Evolutionary conservation across 805 yeast genomes (phyloP), one percentile per base, ranked within the genome.

Genomic region (Wickerhamiella sergipiensis): DNA sequence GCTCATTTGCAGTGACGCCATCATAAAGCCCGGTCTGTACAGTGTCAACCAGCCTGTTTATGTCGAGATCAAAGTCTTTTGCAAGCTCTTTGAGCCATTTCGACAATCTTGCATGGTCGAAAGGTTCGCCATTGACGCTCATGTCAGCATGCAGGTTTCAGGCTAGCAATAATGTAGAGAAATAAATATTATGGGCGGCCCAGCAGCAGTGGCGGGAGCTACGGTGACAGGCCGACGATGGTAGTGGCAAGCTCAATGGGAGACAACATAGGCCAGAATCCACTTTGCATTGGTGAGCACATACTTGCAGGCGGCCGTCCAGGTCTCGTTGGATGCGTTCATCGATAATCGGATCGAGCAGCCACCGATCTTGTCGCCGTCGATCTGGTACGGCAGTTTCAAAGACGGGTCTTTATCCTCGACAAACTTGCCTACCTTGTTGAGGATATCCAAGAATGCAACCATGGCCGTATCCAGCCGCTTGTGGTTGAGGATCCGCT

Each of bases 1-100:
- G 47, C 53, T 65, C 63, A 38, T 77, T 83, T 47, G 80, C 66
- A 61, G 87, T 86, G 50, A 88, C 96, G 62, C 96, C 96, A 61
- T 85, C 90, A 64, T 86, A 88, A 47, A 89, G 94, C 64, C 97
- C 97, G 8, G 88, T 77, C 55, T 83, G 85, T 57, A 86, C 88
- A 64, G 88, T 76, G 66, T 85, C 94, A 9, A 95, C 84, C 63
- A 87, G 83, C 55, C 85, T 81, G 47, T 82, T 90, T 29, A 95
- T 85, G 63, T 87, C 95, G 52, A 87, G 84, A 65, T 85, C 94
- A 19, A 52, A 48, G 17, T 26, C 43, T 15, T 26, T 5, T 38
- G 18, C 21, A 15, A 18, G 26, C 21, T 24, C 22, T 45, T 39
- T 8, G 24, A 45, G 36, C 24, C 19, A 36, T 17, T n/a, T 36